Evolutionary conservation across 1,284 basidiomycete genomes (phyloP).

Genomic region (Cutaneotrichosporon sp.): DNA sequence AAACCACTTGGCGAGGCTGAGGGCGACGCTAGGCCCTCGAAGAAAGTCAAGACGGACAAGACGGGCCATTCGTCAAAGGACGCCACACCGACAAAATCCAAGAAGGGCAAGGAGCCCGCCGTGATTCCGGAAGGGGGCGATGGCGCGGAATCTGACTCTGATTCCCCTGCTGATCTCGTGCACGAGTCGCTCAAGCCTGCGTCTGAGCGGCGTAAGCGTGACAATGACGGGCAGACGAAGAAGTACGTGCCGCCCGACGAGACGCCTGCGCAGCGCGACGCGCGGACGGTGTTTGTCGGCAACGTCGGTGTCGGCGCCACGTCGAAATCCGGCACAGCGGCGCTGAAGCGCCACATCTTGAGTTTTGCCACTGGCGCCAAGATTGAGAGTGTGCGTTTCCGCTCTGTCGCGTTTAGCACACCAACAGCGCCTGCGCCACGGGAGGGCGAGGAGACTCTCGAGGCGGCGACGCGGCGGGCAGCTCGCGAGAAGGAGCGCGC

Average conservation of each 20-base stretch:
- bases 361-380: slow-evolving; percentile 63
- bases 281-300: slow-evolving; percentile 87
- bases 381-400: slow-evolving; percentile 82
- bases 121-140: slow-evolving; percentile 11
- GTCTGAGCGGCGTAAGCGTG: slow-evolving; percentile 15
- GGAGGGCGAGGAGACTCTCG: slow-evolving; percentile 45
- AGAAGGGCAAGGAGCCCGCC: neutral
- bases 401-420: slow-evolving; percentile 77
- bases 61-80: neutral
- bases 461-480: slow-evolving; percentile 13
- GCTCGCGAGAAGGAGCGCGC: slow-evolving; percentile 49
- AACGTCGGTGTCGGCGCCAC: slow-evolving; percentile 75
- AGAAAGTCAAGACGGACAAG: slow-evolving; percentile 9
- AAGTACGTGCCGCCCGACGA: slow-evolving; percentile 61
- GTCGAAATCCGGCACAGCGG: slow-evolving; percentile 49
- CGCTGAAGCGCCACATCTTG: slow-evolving; percentile 57
- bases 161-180: slow-evolving; percentile 30
- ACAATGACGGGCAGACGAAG: slow-evolving; percentile 24
- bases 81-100: neutral
- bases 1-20: slow-evolving; percentile 9
- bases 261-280: slow-evolving; percentile 63
- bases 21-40: slow-evolving; percentile 1
- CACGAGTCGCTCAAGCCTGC: slow-evolving; percentile 43
- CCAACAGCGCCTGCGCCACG: slow-evolving; percentile 63
- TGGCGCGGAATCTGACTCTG: slow-evolving; percentile 20